These are phyloP conservation scores for Trichoderma oligosporum DNA, from an alignment of 2,329 filamentous ascomycete genomes.

Conservation along the genomic window DNA sequence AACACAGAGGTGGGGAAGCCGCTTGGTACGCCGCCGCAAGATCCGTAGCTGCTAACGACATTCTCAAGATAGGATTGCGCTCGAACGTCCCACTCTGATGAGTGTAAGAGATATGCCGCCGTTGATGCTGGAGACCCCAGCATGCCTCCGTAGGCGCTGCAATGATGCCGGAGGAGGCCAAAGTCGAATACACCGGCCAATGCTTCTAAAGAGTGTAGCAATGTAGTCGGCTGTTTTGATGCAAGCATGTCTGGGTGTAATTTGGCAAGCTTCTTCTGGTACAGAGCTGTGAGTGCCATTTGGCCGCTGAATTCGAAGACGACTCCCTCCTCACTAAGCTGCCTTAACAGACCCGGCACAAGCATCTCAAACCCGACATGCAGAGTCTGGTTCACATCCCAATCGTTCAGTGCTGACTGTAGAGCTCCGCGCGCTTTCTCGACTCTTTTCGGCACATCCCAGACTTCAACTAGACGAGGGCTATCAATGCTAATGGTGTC, in stretches of 20 bases:
- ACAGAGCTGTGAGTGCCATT: not conserved
- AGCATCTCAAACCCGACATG: conserved; percentile 24
- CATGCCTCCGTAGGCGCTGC: conserved; percentile 21
- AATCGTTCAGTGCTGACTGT: not conserved
- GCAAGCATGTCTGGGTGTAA: conserved; percentile 1
- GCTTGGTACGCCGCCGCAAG: conserved; percentile 19
- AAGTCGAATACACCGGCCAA: conserved; percentile 23
- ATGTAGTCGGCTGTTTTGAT: not conserved
- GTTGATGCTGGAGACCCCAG: conserved; percentile 23
- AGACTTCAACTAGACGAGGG: not conserved
- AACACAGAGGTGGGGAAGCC: conserved; percentile 21
- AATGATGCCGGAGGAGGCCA: conserved; percentile 19
- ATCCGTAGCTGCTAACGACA: conserved; percentile 5
- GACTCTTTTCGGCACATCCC: not conserved
- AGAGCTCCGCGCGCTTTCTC: conserved; percentile 8
- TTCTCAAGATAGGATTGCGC: conserved; percentile 21
- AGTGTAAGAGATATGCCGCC: conserved; percentile 23
- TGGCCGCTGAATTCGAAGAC: conserved; percentile 13
- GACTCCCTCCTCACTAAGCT: conserved; percentile 11
- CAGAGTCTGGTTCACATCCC: conserved; percentile 16
- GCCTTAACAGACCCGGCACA: conserved; percentile 19
- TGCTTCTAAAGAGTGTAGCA: conserved; percentile 23
- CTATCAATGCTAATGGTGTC: conserved; percentile 1
- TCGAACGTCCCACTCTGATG: conserved; percentile 19
- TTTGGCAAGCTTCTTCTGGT: conserved; percentile 4